A percentile compares a stretch with the other conserved stretches of the same genome.
phyloP scores from a whole-genome alignment of 805 yeast genomes.

The Ogataea ramenticola region DNA sequence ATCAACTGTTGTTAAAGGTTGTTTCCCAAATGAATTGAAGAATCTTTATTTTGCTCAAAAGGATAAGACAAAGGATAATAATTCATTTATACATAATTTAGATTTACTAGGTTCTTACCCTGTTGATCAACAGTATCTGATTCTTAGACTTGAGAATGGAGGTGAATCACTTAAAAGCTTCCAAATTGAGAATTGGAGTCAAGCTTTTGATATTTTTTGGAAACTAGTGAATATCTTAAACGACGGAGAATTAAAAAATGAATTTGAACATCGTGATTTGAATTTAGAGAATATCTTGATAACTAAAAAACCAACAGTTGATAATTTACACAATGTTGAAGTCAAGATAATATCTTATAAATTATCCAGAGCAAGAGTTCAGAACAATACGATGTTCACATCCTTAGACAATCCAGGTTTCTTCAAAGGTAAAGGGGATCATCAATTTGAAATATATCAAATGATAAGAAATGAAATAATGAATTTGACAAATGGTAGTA shows the following conservation, averaged over 20 bases:
- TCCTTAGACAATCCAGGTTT: conserved; percentile 60
- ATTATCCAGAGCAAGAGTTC: conserved; percentile 37
- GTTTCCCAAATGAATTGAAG: conserved; percentile 32
- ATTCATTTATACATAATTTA: neutral
- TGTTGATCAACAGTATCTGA: conserved; percentile 27
- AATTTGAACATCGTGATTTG: conserved; percentile 67
- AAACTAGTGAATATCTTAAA: conserved; percentile 41
- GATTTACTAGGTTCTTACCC: conserved; percentile 8
- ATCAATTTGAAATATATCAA: conserved; percentile 55
- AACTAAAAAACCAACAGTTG: conserved; percentile 2
- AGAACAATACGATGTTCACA: conserved; percentile 33
- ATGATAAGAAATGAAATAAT: conserved; percentile 36
- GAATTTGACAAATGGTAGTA: neutral
- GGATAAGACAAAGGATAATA: conserved; percentile 12
- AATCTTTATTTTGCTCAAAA: conserved; percentile 35
- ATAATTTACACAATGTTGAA: conserved; percentile 6
- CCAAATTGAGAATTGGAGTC: conserved; percentile 30
- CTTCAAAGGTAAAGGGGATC: conserved; percentile 52
- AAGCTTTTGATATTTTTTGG: conserved; percentile 43
- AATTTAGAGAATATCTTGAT: conserved; percentile 51
- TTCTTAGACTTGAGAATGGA: conserved; percentile 32
- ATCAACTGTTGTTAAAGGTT: conserved; percentile 40
- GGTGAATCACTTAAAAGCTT: conserved; percentile 39
- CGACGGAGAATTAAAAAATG: conserved; percentile 40
- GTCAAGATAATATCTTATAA: conserved; percentile 55